phyloP scores from a whole-genome alignment of 2,329 filamentous ascomycete species.

The Talaromyces sp. region DNA sequence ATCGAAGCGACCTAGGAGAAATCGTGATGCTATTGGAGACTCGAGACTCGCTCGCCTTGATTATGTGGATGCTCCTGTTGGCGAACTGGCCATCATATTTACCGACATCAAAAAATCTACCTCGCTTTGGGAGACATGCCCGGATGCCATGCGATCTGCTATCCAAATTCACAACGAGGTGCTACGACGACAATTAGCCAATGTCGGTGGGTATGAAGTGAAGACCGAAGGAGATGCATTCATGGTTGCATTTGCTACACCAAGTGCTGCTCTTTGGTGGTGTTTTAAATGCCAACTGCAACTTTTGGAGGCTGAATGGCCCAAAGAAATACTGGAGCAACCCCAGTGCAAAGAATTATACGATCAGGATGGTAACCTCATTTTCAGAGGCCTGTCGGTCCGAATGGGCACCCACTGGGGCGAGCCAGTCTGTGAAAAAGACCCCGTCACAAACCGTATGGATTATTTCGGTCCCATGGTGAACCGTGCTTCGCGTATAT shows the following conservation, averaged over 20 bases:
- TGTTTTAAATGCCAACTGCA: conserved; percentile 89
- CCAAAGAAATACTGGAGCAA: conserved; percentile 83
- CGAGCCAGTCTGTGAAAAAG: conserved; percentile 86
- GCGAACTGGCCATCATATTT: conserved; percentile 89
- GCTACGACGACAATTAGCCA: conserved; percentile 86
- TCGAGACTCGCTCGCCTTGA: conserved; percentile 82
- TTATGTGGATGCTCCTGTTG: conserved; percentile 85
- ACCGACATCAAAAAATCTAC: conserved; percentile 99
- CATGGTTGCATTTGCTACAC: conserved; percentile 97
- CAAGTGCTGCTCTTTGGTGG: conserved; percentile 91
- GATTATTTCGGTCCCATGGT: conserved; percentile 99
- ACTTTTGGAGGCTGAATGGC: conserved; percentile 87
- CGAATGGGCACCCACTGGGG: conserved; percentile 98
- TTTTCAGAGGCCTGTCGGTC: conserved; percentile 91
- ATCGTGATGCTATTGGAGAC: conserved; percentile 61
- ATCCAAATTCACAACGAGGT: conserved; percentile 98
- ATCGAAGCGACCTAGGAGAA: conserved; percentile 57
- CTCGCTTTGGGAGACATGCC: conserved; percentile 90
- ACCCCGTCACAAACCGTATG: conserved; percentile 96
- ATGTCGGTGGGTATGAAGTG: conserved; percentile 95
- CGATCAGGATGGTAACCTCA: conserved; percentile 79
- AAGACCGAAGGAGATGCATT: conserved; percentile 99
- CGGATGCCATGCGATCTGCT: conserved; percentile 89
- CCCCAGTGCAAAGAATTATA: conserved; percentile 75
- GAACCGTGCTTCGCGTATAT: conserved; percentile 92